Evolutionary conservation across 140 eudicot species (phyloP), one percentile per base, ranked within the genome.

Genomic region (Stevia rebaudiana): DNA sequence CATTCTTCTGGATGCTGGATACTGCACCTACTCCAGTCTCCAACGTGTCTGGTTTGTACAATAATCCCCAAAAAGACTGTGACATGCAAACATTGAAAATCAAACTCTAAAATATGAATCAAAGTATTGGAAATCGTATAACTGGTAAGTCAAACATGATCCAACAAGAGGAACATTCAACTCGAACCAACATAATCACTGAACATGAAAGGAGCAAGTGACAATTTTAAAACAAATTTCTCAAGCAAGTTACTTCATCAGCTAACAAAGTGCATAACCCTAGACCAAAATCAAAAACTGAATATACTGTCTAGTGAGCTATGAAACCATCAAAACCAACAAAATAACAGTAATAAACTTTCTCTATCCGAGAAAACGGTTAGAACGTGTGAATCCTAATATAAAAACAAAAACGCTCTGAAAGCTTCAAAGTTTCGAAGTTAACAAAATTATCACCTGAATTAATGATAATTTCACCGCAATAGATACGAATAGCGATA

Each of bases 1-100:
- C 98, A 91, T 91, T 49, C 76, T 79, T 75, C 59, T 74, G 36
- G 61, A 62, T 13, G 58, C 68, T 24, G 44, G 21, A 71, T 65
- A 42, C 18, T 8, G 28, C 65, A 33, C 53, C 28, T 33, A 51
- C 48, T 63, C 28, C 53, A 62, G 40, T n/a, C n/a, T n/a, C n/a
- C n/a, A 57, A 37, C 13, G 68, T 43, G 41, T 19, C 19, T 67
- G 30, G 42, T 65, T 50, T 62, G n/a, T 69, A 3, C 11, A 46
- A 39, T 3, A 54, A 37, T 69, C 67, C 33, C 40, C 28, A 37
- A 63, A 67, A 67, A 21, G 23, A 25, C 63, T 24, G 69, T 25
- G 58, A 39, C 74, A 59, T 30, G 33, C 19, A 58, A 68, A 50
- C 47, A 74, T 40, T 36, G 19, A 28, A 19, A 58, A 59, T 74